Conservation (phyloP, 163 green algal genomes). For the Prototheca wickerhamii region DNA sequence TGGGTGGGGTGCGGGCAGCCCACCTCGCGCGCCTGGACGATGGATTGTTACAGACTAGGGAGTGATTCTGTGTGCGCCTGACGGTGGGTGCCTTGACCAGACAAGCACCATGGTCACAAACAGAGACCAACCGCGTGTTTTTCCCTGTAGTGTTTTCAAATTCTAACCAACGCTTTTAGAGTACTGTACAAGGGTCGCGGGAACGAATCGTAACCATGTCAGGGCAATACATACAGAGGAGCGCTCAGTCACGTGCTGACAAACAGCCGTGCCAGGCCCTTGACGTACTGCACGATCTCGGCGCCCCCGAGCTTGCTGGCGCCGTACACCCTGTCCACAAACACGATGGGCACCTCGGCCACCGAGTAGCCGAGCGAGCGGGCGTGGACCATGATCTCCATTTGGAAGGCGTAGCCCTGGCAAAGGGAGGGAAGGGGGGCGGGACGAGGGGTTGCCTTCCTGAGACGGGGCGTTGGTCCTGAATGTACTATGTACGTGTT, state of each 20-base stretch:
- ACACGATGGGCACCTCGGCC: constrained; percentile 94
- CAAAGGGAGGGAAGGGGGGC: neutral
- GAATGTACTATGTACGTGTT: neutral
- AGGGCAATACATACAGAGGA: too few species aligned
- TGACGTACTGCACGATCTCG: constrained; percentile 82
- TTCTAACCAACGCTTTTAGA: neutral
- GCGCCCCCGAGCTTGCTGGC: constrained; percentile 79
- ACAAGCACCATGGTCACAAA: too few species aligned
- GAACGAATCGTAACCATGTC: too few species aligned
- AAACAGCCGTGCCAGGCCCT: constrained; percentile 77
- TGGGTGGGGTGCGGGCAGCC: too few species aligned
- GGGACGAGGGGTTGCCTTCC: neutral
- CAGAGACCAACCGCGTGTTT: too few species aligned
- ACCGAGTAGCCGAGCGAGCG: constrained; percentile 49
- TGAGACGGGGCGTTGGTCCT: neutral
- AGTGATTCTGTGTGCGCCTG: too few species aligned
- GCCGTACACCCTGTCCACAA: constrained; percentile 95
- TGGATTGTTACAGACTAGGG: too few species aligned
- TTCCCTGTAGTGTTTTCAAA: too few species aligned
- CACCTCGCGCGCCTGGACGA: too few species aligned
- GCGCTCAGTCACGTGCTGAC: constrained; percentile 51
- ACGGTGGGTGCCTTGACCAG: too few species aligned
- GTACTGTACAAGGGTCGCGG: neutral
- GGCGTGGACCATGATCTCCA: constrained; percentile 94
- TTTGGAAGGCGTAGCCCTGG: constrained; percentile 95